These are phyloP conservation scores for Trifolium subterraneum DNA, from an alignment of 306 rosid genomes.

Conservation along the genomic window DNA sequence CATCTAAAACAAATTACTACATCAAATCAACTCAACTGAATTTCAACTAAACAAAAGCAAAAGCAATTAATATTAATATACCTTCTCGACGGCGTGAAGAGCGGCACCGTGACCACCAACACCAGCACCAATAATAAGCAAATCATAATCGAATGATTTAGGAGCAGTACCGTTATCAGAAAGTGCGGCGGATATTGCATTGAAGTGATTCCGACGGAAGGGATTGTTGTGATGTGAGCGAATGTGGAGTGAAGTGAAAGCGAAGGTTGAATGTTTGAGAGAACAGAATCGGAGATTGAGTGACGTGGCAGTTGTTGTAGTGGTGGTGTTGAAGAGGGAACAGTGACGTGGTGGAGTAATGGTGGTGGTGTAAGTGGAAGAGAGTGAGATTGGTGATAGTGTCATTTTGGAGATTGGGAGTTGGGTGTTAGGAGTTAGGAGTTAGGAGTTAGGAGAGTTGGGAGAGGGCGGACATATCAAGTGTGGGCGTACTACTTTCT, in stretches of 20 bases:
- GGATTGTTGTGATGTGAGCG: slow-evolving; percentile 18
- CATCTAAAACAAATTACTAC: background rate
- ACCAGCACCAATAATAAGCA: slow-evolving; percentile 90
- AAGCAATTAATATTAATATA: slow-evolving; percentile 10
- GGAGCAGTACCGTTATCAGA: slow-evolving; percentile 67
- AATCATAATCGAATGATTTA: slow-evolving; percentile 76
- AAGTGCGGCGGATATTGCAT: slow-evolving; percentile 49
- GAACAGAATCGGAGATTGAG: slow-evolving; percentile 72
- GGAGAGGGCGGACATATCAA: too few species aligned
- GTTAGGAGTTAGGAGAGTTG: background rate
- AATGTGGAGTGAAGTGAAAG: slow-evolving; percentile 53
- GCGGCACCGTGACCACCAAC: slow-evolving; percentile 98
- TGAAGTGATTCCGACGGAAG: background rate
- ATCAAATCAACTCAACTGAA: slow-evolving; percentile 5
- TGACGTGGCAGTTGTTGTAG: slow-evolving; percentile 33
- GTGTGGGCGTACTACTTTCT: too few species aligned
- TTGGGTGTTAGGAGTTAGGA: slow-evolving; percentile 42
- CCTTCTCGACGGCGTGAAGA: slow-evolving; percentile 92
- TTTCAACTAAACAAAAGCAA: background rate
- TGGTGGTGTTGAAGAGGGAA: slow-evolving; percentile 11
- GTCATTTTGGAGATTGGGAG: slow-evolving; percentile 42
- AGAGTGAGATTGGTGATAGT: slow-evolving; percentile 70
- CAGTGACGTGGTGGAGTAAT: slow-evolving; percentile 46
- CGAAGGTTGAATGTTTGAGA: slow-evolving; percentile 62
- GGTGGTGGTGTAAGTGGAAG: slow-evolving; percentile 41